Base-by-base conservation (phyloP, 805 yeast species). In the Candida takata region DNA sequence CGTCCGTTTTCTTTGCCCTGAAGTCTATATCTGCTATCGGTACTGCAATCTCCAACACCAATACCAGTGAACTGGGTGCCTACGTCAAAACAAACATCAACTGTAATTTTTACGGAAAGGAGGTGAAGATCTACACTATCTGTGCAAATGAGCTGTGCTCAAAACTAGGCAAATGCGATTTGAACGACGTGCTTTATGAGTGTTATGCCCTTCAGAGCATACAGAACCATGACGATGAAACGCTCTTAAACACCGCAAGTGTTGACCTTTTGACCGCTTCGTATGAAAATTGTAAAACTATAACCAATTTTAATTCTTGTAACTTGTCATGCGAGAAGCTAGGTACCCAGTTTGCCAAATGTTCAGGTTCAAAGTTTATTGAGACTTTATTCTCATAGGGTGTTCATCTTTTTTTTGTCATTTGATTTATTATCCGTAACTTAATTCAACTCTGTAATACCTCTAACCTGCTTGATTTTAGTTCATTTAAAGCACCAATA, bases 181-280 rank as follows among this genome's bases (percentile, higher is more conserved):
- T 75, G 5, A 69, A 68, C 46, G 77, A 72, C 52, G 55, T 69
- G 43, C 75, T 74, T 2, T 72, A 77, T 52, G 76, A 70, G 42
- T 72, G 78, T 43, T 70, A 77, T 52, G 76, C 77, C 8, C 57
- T 72, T 24, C 77, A 72, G 49, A 62, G 66, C 35, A 61, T 72
- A 55, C 58, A 62, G 26, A 55, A 55, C 31, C 61, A 60, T 27
- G 71, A 77, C 47, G 69, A 65, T 48, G 65, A 63, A 13, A 54
- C 72, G 41, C 72, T 77, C 47, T 72, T 72, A 16, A 67, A 67
- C 21, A 65, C 67, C 14, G 50, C 72, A 1, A 61, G 70, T 14
- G 67, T 69, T 14, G 67, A 65, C 43, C 69, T 69, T 42, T 53
- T 72, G 37, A 60, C 66, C 10, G 71, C 66, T 8, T 49, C 71